Evolutionary conservation across 805 yeast species (phyloP).

Genomic region (Metschnikowia continentalis): DNA sequence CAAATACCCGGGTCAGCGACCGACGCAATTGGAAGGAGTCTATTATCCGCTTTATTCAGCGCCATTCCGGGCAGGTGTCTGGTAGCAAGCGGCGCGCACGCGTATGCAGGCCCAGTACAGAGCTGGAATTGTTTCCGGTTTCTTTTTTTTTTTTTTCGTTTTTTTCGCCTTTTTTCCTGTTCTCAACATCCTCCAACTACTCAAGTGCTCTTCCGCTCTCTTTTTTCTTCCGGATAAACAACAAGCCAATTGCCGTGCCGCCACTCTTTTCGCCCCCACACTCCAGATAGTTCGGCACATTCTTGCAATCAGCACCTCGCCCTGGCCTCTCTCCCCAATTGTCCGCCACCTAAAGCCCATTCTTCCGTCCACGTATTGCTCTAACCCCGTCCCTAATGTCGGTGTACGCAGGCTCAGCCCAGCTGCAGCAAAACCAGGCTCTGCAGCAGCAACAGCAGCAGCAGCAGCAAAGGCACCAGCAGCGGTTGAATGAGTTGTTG

Average conservation of each 20-base stretch:
- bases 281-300: neutral
- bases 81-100: conserved; percentile 1
- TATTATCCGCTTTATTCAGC: neutral
- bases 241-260: conserved; percentile 5
- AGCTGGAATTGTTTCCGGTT: conserved; percentile 3
- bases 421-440: conserved; percentile 18
- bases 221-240: conserved; percentile 3
- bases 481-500: conserved; percentile 67
- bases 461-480: conserved; percentile 41
- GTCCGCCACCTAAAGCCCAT: neutral
- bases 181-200: conserved; percentile 9
- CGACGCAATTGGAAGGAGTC: neutral
- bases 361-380: neutral
- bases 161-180: conserved; percentile 6
- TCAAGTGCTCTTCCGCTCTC: conserved; percentile 6
- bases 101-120: conserved; percentile 3
- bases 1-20: neutral
- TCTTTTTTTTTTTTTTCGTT: conserved; percentile 1
- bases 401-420: conserved; percentile 20
- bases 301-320: neutral
- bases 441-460: conserved; percentile 27
- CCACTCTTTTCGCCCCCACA: conserved; percentile 2
- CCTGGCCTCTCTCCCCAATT: neutral
- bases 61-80: neutral
- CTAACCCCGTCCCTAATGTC: conserved; percentile 10